A percentile compares a stretch with the other conserved stretches of the same genome.
These are phyloP conservation scores for Tremella fuciformis DNA, from an alignment of 768 basidiomycete species.

Conservation along the genomic window DNA sequence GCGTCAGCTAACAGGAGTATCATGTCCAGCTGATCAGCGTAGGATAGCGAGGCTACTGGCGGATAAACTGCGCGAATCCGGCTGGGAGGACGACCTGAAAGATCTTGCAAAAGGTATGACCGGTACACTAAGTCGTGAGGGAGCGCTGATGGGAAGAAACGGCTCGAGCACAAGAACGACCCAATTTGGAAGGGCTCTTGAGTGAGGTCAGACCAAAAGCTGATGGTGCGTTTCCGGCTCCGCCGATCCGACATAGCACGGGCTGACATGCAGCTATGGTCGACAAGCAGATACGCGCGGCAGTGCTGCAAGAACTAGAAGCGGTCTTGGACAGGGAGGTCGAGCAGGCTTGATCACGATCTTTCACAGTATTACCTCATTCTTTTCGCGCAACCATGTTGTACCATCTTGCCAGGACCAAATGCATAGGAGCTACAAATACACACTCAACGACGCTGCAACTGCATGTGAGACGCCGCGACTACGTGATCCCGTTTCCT, in stretches of 20 bases:
- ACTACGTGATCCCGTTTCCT: neutral
- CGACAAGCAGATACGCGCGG: constrained; percentile 15
- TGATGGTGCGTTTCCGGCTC: constrained; percentile 21
- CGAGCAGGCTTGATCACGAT: constrained; percentile 26
- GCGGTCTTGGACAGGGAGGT: constrained; percentile 42
- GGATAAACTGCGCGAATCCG: constrained; percentile 31
- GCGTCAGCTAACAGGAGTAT: constrained; percentile 7
- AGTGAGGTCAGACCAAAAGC: constrained; percentile 32
- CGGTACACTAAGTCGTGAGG: neutral
- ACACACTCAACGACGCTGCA: too few species aligned
- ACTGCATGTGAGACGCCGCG: too few species aligned
- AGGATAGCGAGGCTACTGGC: constrained; percentile 35
- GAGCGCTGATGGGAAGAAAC: constrained; percentile 20
- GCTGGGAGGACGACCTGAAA: constrained; percentile 44
- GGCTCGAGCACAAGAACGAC: constrained; percentile 35
- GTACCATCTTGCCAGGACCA: too few species aligned
- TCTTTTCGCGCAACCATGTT: too few species aligned
- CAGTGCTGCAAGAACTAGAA: constrained; percentile 38
- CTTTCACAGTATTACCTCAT: too few species aligned
- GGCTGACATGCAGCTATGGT: constrained; percentile 30
- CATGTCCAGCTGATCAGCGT: neutral
- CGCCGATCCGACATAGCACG: neutral
- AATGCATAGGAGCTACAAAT: too few species aligned
- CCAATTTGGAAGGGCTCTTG: constrained; percentile 32
- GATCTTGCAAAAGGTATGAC: constrained; percentile 42